Evolutionary conservation across 1,284 basidiomycete species (phyloP), one percentile per base, ranked within the genome.

Genomic region (Stereum hirsutum): DNA sequence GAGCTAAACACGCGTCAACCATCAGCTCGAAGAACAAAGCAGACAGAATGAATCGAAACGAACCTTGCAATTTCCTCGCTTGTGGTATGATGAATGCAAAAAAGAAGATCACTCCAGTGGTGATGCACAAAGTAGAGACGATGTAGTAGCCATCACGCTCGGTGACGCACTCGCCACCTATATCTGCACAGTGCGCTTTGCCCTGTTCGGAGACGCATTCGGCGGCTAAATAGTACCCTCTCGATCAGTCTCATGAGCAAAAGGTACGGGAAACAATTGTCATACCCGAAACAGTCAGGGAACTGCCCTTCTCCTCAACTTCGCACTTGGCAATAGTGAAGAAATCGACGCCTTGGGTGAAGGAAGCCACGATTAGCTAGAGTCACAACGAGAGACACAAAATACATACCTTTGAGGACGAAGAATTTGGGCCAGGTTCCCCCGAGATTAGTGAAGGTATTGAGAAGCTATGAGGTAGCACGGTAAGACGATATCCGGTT

Each of bases 371-470:
- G 30, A 17, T 20, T 32, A 53, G 12, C 46, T 49, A 49, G 28
- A n/a, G n/a, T n/a, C n/a, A 30, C 27, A 23, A 17, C n/a, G 10
- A 26, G 20, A 20, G 17, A 24, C 25, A 25, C 25, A 42, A 35
- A 47, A 10, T 25, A 12, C 5, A 21, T 50, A 78, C 85, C 88
- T 71, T 95, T 91, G 28, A 96, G 68, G 15, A 96, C 82, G 60
- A 95, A 94, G 67, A 78, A 94, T 50, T 88, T 83, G 2, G 96
- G 96, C 94, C 94, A 98, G 1, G 96, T 99, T 6, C 96, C 96
- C 42, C 96, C 96, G 47, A 99, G 77, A 59, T 99, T 99, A 19
- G 87, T 86, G 52, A 98, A 91, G 5, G 96, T 99, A 61, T 98
- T 97, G 45, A 99, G 67, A 26, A 99, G 71, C 87, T 94, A 54